Evolutionary conservation across 805 yeast genomes (phyloP), one percentile per base, ranked within the genome.

Genomic region (Clavispora phyllophila): DNA sequence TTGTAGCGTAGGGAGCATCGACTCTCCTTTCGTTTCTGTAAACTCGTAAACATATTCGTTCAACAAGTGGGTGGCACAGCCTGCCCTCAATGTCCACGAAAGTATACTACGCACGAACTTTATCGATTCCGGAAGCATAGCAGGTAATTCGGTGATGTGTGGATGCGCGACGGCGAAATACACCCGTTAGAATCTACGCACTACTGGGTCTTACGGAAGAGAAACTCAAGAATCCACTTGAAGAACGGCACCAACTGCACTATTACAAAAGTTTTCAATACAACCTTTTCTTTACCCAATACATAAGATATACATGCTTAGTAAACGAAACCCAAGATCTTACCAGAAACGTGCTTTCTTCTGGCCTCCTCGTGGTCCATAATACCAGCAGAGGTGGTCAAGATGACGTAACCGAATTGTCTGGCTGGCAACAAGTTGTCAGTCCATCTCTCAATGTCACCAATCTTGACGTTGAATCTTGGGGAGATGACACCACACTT

Each of bases 311-410:
- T 29, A 17, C 19, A 26, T 22, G 14, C 22, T 33, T 86, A 90
- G 86, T 90, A 90, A 58, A 90, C 96, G 81, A 87, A 90, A 71
- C 97, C 98, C 70, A 90, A 85, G 76, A 90, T 86, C 84, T 90
- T 90, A 76, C 98, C 98, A 62, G 96, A 88, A 63, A 90, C 97
- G 80, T 90, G 97, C 87, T 90, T 91, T 84, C 97, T 86, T 84
- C 96, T 87, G 68, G 98, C 98, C 81, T 90, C 97, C 82, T 91
- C 97, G 81, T 90, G 98, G 83, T 91, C 97, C 96, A 90, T 89
- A 66, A 90, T 90, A 79, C 98, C 98, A 64, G 97, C 96, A 65
- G 97, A 91, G 63, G 98, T 90, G 77, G 98, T 91, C 72, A 90
- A 82, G 75, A 90, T 87, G 68, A 90, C 90, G 84, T 75, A 89